phyloP scores from a whole-genome alignment of 108 stramenopile genomes.

The Skeletonema costatum region DNA sequence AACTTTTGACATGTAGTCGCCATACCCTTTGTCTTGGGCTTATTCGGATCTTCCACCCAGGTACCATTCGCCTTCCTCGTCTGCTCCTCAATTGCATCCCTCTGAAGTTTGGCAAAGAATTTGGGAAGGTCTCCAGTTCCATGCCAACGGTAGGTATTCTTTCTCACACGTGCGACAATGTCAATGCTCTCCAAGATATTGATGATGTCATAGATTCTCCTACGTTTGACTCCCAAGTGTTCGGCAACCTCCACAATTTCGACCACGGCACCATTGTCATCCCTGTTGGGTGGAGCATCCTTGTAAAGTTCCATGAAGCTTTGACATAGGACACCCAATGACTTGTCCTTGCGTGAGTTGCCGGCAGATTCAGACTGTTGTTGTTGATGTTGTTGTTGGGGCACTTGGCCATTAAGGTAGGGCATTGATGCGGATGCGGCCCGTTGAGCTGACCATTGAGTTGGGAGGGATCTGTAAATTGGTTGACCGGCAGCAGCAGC shows the following conservation, averaged over 20 bases:
- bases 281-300: slow-evolving; percentile 31
- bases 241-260: slow-evolving; percentile 75
- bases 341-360: slow-evolving; percentile 75
- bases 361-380: not conserved
- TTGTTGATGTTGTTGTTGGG: not conserved
- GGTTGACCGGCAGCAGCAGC: not conserved
- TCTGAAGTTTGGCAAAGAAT: slow-evolving; percentile 72
- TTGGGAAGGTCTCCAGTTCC: slow-evolving; percentile 62
- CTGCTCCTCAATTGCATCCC: slow-evolving; percentile 52
- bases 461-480: slow-evolving; percentile 3
- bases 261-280: slow-evolving; percentile 37
- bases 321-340: slow-evolving; percentile 71
- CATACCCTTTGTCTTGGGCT: slow-evolving; percentile 71
- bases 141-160: slow-evolving; percentile 93
- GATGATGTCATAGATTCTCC: slow-evolving; percentile 95
- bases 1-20: slow-evolving; percentile 81
- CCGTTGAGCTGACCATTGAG: not conserved
- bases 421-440: not conserved
- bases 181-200: slow-evolving; percentile 91
- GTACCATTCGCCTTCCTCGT: slow-evolving; percentile 4
- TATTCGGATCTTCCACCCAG: not conserved
- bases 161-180: slow-evolving; percentile 76
- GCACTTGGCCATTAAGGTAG: not conserved
- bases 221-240: slow-evolving; percentile 84
- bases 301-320: slow-evolving; percentile 65